Evolutionary conservation across 2,329 filamentous ascomycete species (phyloP).

Genomic region (Emergomyces africanus): DNA sequence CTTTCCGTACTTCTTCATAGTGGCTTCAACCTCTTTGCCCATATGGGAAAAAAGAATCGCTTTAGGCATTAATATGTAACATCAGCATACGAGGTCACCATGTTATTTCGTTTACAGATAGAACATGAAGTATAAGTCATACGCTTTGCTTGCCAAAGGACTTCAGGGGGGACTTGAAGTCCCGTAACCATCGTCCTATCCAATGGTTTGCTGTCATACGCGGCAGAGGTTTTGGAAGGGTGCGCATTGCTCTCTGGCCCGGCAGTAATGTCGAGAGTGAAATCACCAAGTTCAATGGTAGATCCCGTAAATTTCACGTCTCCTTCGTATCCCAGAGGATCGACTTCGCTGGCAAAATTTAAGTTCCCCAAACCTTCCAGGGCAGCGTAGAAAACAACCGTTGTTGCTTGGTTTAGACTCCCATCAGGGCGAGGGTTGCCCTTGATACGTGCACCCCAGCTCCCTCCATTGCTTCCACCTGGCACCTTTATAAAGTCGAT

Average conservation of each 20-base stretch:
- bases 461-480: slow-evolving; percentile 72
- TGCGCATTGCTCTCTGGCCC: slow-evolving; percentile 51
- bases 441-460: slow-evolving; percentile 81
- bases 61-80: slow-evolving; percentile 13
- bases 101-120: background rate
- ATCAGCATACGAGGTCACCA: background rate
- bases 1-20: slow-evolving; percentile 45
- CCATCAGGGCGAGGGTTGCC: slow-evolving; percentile 63
- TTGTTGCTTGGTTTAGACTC: slow-evolving; percentile 54
- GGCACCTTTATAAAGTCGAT: slow-evolving; percentile 91
- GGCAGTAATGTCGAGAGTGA: slow-evolving; percentile 63
- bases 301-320: slow-evolving; percentile 58
- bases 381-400: slow-evolving; percentile 68
- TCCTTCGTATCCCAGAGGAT: slow-evolving; percentile 42
- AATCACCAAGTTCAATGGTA: slow-evolving; percentile 61
- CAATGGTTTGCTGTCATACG: slow-evolving; percentile 55
- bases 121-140: slow-evolving; percentile 14
- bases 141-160: slow-evolving; percentile 74
- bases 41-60: slow-evolving; percentile 49
- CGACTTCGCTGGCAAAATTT: slow-evolving; percentile 43
- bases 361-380: slow-evolving; percentile 65
- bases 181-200: slow-evolving; percentile 67
- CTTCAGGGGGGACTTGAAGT: slow-evolving; percentile 50
- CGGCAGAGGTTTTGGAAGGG: slow-evolving; percentile 46
- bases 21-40: slow-evolving; percentile 50